Evolutionary conservation across 2,329 filamentous ascomycete species (phyloP).

Genomic region (Hysterium pulicare): DNA sequence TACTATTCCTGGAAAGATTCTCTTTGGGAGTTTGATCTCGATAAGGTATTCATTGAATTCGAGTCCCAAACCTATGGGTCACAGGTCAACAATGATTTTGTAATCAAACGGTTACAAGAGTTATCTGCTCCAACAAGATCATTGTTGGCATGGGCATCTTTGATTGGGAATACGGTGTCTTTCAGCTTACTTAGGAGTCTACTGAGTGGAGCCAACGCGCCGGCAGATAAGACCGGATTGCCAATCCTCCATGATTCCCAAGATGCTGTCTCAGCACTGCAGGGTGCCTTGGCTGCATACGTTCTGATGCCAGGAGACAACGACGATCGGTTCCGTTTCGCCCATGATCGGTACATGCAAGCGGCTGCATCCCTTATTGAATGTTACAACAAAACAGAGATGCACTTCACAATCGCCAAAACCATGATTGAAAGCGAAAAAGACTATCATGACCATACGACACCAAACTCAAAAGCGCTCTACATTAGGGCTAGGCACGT

Average conservation of each 20-base stretch:
- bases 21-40: conserved; percentile 80
- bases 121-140: conserved; percentile 70
- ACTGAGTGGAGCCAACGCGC: conserved; percentile 64
- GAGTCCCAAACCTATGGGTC: conserved; percentile 74
- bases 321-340: conserved; percentile 82
- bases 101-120: conserved; percentile 73
- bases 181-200: conserved; percentile 77
- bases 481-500: conserved; percentile 80
- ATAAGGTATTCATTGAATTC: conserved; percentile 82
- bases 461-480: conserved; percentile 45
- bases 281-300: conserved; percentile 74
- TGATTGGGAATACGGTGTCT: conserved; percentile 79
- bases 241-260: conserved; percentile 56
- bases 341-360: conserved; percentile 81
- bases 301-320: conserved; percentile 77
- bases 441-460: conserved; percentile 55
- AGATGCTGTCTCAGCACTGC: conserved; percentile 74
- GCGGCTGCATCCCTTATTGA: conserved; percentile 63
- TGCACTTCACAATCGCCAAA: conserved; percentile 88
- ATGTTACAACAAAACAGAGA: conserved; percentile 64
- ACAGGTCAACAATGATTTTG: conserved; percentile 77
- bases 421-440: conserved; percentile 77
- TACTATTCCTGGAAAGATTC: conserved; percentile 86
- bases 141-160: conserved; percentile 80
- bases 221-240: conserved; percentile 41